These are phyloP conservation scores for Talaromyces trachyspermus DNA, from an alignment of 495 filamentous ascomycete species.

Conservation along the genomic window DNA sequence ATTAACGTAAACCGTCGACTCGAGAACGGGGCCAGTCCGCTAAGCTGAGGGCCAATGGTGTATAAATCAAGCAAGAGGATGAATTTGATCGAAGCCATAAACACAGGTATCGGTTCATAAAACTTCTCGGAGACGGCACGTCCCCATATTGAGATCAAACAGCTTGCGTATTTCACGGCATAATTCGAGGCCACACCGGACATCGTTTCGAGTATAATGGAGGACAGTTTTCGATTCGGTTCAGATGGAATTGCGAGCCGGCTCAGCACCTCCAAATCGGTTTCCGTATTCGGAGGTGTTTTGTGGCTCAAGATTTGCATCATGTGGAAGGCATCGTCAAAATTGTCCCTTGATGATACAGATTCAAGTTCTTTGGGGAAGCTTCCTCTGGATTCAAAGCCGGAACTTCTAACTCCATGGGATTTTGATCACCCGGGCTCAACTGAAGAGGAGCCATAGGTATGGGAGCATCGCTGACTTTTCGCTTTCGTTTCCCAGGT, in stretches of 20 bases:
- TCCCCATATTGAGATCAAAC: slow-evolving; percentile 53
- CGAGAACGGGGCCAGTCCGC: slow-evolving; percentile 46
- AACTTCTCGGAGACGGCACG: slow-evolving; percentile 53
- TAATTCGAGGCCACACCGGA: slow-evolving; percentile 37
- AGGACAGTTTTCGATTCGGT: slow-evolving; percentile 44
- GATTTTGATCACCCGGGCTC: slow-evolving; percentile 18
- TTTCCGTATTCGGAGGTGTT: slow-evolving; percentile 34
- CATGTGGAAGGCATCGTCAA: slow-evolving; percentile 33
- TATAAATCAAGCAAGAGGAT: slow-evolving; percentile 44
- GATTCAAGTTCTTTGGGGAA: neutral
- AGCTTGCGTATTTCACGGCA: slow-evolving; percentile 42
- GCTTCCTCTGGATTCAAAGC: neutral
- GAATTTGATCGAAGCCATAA: slow-evolving; percentile 49
- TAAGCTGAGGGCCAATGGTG: slow-evolving; percentile 36
- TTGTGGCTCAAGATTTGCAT: slow-evolving; percentile 55
- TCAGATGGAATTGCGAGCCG: slow-evolving; percentile 48
- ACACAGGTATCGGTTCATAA: slow-evolving; percentile 50
- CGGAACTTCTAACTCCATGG: slow-evolving; percentile 1
- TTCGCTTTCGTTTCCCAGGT: slow-evolving; percentile 56
- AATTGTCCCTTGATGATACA: neutral
- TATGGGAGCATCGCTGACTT: slow-evolving; percentile 43
- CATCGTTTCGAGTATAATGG: slow-evolving; percentile 49
- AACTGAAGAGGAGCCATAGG: slow-evolving; percentile 39
- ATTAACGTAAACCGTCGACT: slow-evolving; percentile 50
- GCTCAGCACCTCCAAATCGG: slow-evolving; percentile 48